Percentiles rank a stretch among this genome's conserved stretches.
Conservation (phyloP, 257 asterid genomes). For the Solanum chiquidenum region DNA sequence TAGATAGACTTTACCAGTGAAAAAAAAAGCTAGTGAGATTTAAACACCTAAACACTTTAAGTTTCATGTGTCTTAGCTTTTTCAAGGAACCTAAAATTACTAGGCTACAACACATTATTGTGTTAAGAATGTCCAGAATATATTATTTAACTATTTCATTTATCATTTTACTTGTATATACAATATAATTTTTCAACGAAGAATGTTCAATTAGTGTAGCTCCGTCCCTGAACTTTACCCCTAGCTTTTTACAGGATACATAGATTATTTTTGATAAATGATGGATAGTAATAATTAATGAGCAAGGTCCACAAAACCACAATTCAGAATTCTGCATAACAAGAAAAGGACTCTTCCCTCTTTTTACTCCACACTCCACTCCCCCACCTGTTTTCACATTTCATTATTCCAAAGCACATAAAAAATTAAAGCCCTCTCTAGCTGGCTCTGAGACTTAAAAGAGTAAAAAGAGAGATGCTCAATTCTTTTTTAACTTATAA, state of each 20-base stretch:
- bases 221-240: too few species aligned
- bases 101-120: background rate
- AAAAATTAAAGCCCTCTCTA: background rate
- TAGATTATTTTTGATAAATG: background rate
- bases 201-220: too few species aligned
- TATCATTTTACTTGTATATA: background rate
- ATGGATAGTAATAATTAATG: background rate
- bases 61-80: too few species aligned
- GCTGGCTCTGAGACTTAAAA: background rate
- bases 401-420: background rate
- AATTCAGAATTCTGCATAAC: background rate
- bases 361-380: background rate
- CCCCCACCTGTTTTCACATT: background rate
- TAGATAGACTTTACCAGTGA: too few species aligned
- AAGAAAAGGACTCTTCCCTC: background rate
- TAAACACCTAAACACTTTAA: too few species aligned
- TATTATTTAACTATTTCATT: rapidly evolving
- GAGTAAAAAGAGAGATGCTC: background rate
- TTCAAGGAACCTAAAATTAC: background rate
- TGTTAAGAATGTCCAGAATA: too few species aligned
- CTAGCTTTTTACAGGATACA: too few species aligned
- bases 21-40: background rate
- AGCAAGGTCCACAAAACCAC: background rate
- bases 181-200: too few species aligned
- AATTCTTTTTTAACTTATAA: background rate